Evolutionary conservation across 352 stramenopile genomes (phyloP).

Genomic region (Phytopythium aichiense): DNA sequence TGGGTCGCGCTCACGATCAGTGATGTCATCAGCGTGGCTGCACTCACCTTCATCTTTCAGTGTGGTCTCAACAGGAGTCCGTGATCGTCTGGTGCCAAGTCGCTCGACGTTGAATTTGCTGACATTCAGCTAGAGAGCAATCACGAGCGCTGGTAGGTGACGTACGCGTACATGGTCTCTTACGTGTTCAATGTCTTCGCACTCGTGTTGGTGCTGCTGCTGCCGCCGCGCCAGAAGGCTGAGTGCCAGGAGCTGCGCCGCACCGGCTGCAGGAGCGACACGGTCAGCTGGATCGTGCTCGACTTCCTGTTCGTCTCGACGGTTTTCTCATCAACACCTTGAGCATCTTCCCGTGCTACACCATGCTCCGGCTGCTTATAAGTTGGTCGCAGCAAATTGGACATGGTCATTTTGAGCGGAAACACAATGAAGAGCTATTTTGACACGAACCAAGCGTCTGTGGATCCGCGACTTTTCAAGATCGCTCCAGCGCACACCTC

Average conservation of each 20-base stretch:
- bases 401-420: too few species aligned
- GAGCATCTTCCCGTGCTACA: slow-evolving; percentile 40
- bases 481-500: background rate
- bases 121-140: slow-evolving; percentile 34
- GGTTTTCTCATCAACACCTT: slow-evolving; percentile 50
- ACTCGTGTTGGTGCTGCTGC: slow-evolving; percentile 29
- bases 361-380: slow-evolving; percentile 32
- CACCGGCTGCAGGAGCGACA: slow-evolving; percentile 30
- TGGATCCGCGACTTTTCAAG: background rate
- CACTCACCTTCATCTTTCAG: slow-evolving; percentile 30
- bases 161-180: slow-evolving; percentile 29
- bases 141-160: slow-evolving; percentile 25
- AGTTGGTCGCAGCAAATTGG: too few species aligned
- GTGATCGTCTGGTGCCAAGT: slow-evolving; percentile 34
- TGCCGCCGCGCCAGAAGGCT: slow-evolving; percentile 35
- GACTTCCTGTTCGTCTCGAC: slow-evolving; percentile 34
- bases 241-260: slow-evolving; percentile 40
- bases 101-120: slow-evolving; percentile 25
- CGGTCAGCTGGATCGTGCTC: slow-evolving; percentile 25
- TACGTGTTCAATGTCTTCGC: slow-evolving; percentile 40
- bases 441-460: too few species aligned
- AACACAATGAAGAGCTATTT: too few species aligned
- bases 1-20: slow-evolving; percentile 37
- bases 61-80: slow-evolving; percentile 38
- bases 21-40: slow-evolving; percentile 28